Base-by-base conservation (phyloP, 352 stramenopile species). In the Phytophthora pini region DNA sequence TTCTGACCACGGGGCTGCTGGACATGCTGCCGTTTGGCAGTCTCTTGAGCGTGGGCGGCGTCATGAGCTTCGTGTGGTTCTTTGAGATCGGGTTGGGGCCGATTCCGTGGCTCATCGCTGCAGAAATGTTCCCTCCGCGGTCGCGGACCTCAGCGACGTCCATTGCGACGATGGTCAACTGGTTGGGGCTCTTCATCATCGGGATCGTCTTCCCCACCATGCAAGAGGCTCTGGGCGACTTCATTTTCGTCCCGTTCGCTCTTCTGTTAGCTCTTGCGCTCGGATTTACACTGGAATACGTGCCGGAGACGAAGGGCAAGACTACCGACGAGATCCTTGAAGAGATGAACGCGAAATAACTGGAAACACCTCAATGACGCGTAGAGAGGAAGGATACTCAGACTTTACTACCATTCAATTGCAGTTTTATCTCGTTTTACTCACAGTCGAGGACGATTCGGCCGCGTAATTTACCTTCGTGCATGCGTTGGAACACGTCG, bases 101-200 rank as follows among this genome's bases (percentile, higher is more conserved):
- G 9, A 98, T 99, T 61, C 95, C 96, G 43, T 98, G 94, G 96
- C 72, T 98, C 12, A 98, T 99, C 57, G 93, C 98, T 6, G 93
- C 93, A 9, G 96, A 99, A 74, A 98, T 98, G 91, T 98, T 98
- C 73, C 88, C 95, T 45, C 76, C 89, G 9, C 97, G 97, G 69
- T 97, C 97, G 38, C 92, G 97, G 38, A 89, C 90, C 7, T 81
- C 84, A 5, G 86, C 87, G 43, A 98, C 97, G 72, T 93, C 82
- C n/a, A 82, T 96, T 36, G 95, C 86, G 20, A 97, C 79, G 53
- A 96, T 98, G 84, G 68, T 98, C 41, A 99, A 99, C 74, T 99
- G 97, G 97, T 71, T 81, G 10, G 98, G 90, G 65, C 97, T 97
- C 36, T 98, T 98, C 78, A 80, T 98, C 60, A 85, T 99, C 39